Percentiles rank a stretch among this genome's conserved stretches.
These are phyloP conservation scores for Dactylellina parvicollis DNA, from an alignment of 2,329 filamentous ascomycete species.

Conservation along the genomic window DNA sequence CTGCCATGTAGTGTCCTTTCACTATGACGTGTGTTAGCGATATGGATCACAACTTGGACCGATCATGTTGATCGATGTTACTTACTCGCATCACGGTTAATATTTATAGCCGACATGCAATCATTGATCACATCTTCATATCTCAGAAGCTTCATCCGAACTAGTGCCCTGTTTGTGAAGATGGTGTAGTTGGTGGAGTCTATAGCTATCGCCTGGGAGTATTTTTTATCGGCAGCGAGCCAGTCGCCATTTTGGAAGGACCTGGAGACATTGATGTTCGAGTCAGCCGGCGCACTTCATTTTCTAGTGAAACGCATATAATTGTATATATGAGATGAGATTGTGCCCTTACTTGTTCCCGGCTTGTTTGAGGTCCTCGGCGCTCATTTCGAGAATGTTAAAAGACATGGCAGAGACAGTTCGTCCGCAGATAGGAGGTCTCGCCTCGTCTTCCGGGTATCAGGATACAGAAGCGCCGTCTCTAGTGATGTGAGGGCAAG, in stretches of 20 bases:
- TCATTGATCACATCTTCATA: constrained; percentile 82
- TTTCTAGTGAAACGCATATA: too few species aligned
- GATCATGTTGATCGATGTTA: background rate
- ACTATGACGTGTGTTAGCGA: constrained; percentile 13
- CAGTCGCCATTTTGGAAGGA: constrained; percentile 74
- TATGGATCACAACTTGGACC: background rate
- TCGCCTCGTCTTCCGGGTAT: background rate
- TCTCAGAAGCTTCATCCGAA: constrained; percentile 76
- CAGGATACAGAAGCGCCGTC: background rate
- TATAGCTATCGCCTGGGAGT: constrained; percentile 73
- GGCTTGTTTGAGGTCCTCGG: constrained; percentile 56
- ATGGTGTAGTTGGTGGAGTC: constrained; percentile 80
- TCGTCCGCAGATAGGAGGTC: background rate
- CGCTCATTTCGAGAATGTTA: constrained; percentile 52
- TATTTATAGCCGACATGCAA: constrained; percentile 76
- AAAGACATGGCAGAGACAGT: constrained; percentile 8
- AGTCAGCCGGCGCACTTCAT: too few species aligned
- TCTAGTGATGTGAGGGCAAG: background rate
- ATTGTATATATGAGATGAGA: background rate
- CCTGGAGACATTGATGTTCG: constrained; percentile 69
- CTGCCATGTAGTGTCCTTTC: constrained; percentile 50
- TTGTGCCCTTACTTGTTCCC: constrained; percentile 56
- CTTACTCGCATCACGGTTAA: constrained; percentile 69
- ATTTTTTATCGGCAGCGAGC: constrained; percentile 72
- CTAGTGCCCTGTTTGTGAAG: constrained; percentile 90